Percentiles rank a stretch among this genome's conserved stretches.
phyloP scores from a whole-genome alignment of 345 rosid species.

The Salix purpurea region DNA sequence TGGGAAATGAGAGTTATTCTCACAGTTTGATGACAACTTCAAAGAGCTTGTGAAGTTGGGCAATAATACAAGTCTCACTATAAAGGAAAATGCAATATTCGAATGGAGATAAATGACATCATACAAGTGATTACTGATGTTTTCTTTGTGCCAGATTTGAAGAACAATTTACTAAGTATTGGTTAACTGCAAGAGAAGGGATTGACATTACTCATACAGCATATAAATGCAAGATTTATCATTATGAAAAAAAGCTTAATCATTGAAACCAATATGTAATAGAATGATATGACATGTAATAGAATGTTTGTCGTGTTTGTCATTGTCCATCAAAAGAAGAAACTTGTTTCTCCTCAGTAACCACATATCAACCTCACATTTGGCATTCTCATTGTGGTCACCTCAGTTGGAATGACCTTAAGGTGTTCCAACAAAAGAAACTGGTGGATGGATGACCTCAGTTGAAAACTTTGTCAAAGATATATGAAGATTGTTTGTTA shows the following conservation, averaged over 20 bases:
- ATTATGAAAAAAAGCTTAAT: background rate
- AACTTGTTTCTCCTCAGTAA: too few species aligned
- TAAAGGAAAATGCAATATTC: background rate
- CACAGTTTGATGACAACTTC: background rate
- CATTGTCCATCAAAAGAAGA: background rate
- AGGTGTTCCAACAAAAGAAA: background rate
- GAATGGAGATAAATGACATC: background rate
- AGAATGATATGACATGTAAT: background rate
- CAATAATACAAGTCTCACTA: background rate
- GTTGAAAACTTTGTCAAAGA: rapidly evolving
- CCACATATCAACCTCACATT: background rate
- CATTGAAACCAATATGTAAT: background rate
- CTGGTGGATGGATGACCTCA: background rate
- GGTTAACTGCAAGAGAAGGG: background rate
- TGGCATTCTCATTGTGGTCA: slow-evolving; percentile 7
- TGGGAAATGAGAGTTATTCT: background rate
- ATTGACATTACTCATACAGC: background rate
- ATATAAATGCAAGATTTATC: background rate
- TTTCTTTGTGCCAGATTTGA: background rate
- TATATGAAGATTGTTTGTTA: background rate
- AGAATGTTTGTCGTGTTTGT: background rate
- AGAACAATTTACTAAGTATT: background rate
- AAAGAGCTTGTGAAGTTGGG: background rate
- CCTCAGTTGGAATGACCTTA: background rate
- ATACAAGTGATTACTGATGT: background rate